Base-by-base conservation (phyloP, 805 yeast genomes). In the Kurtzmaniella cleridarum region DNA sequence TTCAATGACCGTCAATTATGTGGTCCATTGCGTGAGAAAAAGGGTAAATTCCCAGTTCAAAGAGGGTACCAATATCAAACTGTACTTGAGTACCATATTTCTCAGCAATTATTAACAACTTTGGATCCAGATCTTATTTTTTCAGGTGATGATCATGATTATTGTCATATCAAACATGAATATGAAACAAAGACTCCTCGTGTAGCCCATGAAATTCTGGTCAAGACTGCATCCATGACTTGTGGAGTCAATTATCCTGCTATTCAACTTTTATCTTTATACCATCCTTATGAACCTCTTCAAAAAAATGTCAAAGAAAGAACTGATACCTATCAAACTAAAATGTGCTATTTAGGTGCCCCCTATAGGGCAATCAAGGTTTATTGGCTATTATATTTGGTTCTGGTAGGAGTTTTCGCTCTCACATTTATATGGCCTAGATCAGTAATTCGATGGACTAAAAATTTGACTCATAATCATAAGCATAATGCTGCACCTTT, bases 111-210 rank as follows among this genome's bases (percentile, higher is more conserved):
- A 4, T 60, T 93, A 33, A 50, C 68, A 5, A 64, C 60, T 8
- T 57, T 91, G 1, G 62, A 73, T 34, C 99, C 99, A 0, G 68
- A 68, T 12, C 59, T 81, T 9, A 71, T 85, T 3, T 86, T 89
- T 53, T 79, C 95, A 5, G 99, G 98, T 1, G 99, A 93, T 58
- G 98, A 93, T 57, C 99, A 93, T 63, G 98, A 93, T 58, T 89
- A 87, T 50, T 93, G 99, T 58, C 87, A 84, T 47, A 73, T 83
- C 24, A 62, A 64, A 15, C 97, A 90, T 55, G 50, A 57, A 9
- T 60, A 46, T 38, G 39, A 35, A 3, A 38, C 41, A 27, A 41
- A 53, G 23, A 48, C 51, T 2, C 40, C 34, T 18, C 40, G 41
- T n/a, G 69, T 78, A 2, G 81, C 64, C 3, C 45, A 81, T 37